A percentile compares a stretch with the other conserved stretches of the same genome.
Conservation (phyloP, 2,329 filamentous ascomycete species). For the Paraphoma sp. region DNA sequence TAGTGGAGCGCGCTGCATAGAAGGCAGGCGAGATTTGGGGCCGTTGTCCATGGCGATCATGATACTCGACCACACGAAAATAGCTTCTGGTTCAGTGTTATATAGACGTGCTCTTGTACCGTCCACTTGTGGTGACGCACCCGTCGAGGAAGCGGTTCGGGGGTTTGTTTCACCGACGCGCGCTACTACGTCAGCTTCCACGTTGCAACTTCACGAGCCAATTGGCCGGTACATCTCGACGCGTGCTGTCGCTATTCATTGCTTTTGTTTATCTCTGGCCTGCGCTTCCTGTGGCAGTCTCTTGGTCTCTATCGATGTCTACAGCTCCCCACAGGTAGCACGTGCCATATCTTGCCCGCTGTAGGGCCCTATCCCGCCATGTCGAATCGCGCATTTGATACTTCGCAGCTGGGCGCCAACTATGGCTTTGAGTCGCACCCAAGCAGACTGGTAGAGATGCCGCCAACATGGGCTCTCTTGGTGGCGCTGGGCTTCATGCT, state of each 20-base stretch:
- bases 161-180: slow-evolving; percentile 1
- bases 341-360: slow-evolving; percentile 15
- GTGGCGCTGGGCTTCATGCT: slow-evolving; percentile 32
- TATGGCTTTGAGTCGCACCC: slow-evolving; percentile 39
- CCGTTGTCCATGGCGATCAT: too few species aligned
- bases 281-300: too few species aligned
- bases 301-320: slow-evolving; percentile 23
- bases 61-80: too few species aligned
- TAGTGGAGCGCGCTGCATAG: too few species aligned
- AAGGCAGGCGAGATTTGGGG: too few species aligned
- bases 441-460: slow-evolving; percentile 31
- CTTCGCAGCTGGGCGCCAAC: slow-evolving; percentile 21
- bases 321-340: slow-evolving; percentile 23
- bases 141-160: not conserved
- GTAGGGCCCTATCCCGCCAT: slow-evolving; percentile 16
- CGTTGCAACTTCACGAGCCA: slow-evolving; percentile 42
- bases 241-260: slow-evolving; percentile 4
- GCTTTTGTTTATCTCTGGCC: not conserved
- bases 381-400: slow-evolving; percentile 37
- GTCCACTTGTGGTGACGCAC: too few species aligned
- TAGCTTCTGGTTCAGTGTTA: not conserved
- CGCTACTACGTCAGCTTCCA: slow-evolving; percentile 39
- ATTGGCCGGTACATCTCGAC: slow-evolving; percentile 29
- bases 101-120: too few species aligned
- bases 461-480: slow-evolving; percentile 41